Percentiles rank a stretch among this genome's conserved stretches.
These are phyloP conservation scores for Fagus crenata DNA, from an alignment of 306 rosid genomes.

Conservation along the genomic window DNA sequence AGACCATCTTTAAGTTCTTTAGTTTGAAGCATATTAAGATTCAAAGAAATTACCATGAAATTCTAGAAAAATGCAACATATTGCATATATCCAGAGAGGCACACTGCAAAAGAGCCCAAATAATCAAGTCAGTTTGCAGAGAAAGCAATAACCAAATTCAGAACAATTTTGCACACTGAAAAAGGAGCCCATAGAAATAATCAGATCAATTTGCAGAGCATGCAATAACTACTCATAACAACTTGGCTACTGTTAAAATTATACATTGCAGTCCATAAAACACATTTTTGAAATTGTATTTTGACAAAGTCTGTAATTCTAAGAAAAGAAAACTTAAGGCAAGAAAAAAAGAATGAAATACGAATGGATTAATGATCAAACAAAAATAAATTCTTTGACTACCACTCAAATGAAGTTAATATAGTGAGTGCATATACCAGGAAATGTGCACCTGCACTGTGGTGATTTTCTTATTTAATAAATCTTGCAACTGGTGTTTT, in stretches of 20 bases:
- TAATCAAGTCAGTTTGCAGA: slow-evolving; percentile 15
- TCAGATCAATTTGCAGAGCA: too few species aligned
- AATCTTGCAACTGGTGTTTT: not conserved
- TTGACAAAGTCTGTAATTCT: not conserved
- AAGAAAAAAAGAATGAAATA: too few species aligned
- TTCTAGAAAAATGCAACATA: slow-evolving; percentile 74
- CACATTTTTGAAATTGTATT: not conserved
- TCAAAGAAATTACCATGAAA: slow-evolving; percentile 65
- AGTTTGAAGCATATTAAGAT: slow-evolving; percentile 10
- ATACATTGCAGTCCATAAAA: not conserved
- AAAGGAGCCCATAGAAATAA: too few species aligned
- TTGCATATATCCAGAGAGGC: slow-evolving; percentile 86
- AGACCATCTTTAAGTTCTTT: slow-evolving; percentile 1
- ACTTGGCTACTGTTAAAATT: not conserved
- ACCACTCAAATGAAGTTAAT: not conserved
- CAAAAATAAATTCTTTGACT: not conserved
- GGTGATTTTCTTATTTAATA: not conserved
- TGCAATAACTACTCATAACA: not conserved
- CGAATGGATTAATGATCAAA: too few species aligned
- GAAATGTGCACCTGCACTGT: not conserved
- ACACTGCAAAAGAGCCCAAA: slow-evolving; percentile 54
- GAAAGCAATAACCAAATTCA: slow-evolving; percentile 2
- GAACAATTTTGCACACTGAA: too few species aligned
- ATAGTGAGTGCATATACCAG: not conserved
- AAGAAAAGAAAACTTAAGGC: not conserved